phyloP scores from a whole-genome alignment of 768 basidiomycete species.

The Rhodotorula paludigena region DNA sequence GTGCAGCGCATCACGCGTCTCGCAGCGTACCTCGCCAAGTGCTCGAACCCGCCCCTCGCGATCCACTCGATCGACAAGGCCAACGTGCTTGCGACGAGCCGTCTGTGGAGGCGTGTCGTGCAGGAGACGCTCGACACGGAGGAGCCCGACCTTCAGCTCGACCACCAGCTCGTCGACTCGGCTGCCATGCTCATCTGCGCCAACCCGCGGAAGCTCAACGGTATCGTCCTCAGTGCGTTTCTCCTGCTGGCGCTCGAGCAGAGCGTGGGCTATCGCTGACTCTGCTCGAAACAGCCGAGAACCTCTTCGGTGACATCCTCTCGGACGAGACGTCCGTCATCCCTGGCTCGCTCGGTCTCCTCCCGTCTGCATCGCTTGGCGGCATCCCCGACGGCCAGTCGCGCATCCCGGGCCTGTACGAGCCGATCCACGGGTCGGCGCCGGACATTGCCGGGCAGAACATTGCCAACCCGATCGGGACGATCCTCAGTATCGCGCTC shows the following conservation, averaged over 20 bases:
- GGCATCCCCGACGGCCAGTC: conserved; percentile 65
- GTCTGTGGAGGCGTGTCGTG: conserved; percentile 91
- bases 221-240: conserved; percentile 81
- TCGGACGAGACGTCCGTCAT: conserved; percentile 97
- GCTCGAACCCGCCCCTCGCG: conserved; percentile 72
- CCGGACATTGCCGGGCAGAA: conserved; percentile 92
- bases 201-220: conserved; percentile 86
- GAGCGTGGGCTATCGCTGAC: neutral
- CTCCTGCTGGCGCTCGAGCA: neutral
- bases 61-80: conserved; percentile 97
- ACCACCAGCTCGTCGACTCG: conserved; percentile 91
- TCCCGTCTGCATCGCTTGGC: conserved; percentile 93
- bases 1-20: conserved; percentile 92
- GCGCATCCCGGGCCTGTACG: conserved; percentile 83
- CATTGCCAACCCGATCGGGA: conserved; percentile 90
- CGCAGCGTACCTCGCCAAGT: conserved; percentile 83
- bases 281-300: conserved; percentile 40
- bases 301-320: conserved; percentile 51
- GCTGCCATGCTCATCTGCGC: conserved; percentile 93
- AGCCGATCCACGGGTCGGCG: conserved; percentile 69
- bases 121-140: conserved; percentile 75
- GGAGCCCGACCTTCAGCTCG: conserved; percentile 77
- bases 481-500: conserved; percentile 89
- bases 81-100: conserved; percentile 89
- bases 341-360: conserved; percentile 89